These are phyloP conservation scores for Calocybe cyanea DNA, from an alignment of 768 basidiomycete species.

Conservation along the genomic window DNA sequence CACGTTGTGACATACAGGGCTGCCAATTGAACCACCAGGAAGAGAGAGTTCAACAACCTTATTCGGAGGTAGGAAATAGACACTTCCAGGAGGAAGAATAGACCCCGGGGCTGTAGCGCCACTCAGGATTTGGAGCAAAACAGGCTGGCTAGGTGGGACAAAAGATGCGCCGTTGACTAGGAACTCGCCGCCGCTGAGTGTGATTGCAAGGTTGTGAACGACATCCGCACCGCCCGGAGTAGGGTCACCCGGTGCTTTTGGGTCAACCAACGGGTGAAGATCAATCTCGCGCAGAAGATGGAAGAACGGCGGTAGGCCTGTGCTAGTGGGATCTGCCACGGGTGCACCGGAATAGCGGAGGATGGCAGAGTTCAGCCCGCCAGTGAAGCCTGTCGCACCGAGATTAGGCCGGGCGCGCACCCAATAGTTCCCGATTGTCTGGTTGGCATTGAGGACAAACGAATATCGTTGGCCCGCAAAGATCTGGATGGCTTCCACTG, in stretches of 20 bases:
- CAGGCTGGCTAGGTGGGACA: constrained; percentile 39
- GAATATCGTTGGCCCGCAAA: constrained; percentile 34
- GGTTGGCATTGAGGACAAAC: constrained; percentile 32
- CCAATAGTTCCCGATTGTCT: constrained; percentile 9
- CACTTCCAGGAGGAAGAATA: constrained; percentile 42
- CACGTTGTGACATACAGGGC: constrained; percentile 19
- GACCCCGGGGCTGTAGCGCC: constrained; percentile 43
- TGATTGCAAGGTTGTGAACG: constrained; percentile 15
- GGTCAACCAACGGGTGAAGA: constrained; percentile 7
- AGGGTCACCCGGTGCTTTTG: constrained; percentile 7
- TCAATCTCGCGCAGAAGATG: constrained; percentile 26
- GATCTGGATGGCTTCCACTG: constrained; percentile 21
- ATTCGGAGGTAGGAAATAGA: constrained; percentile 43
- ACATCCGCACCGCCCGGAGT: constrained; percentile 21
- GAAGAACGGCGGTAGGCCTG: background rate
- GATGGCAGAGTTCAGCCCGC: background rate
- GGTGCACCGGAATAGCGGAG: background rate
- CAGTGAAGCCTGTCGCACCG: background rate
- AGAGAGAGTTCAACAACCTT: constrained; percentile 40
- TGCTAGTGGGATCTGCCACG: constrained; percentile 4
- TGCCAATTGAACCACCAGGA: constrained; percentile 29
- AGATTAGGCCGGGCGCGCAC: background rate
- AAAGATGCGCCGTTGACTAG: constrained; percentile 28
- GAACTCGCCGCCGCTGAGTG: constrained; percentile 13
- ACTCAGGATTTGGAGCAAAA: constrained; percentile 58